Evolutionary conservation across 768 basidiomycete genomes (phyloP).

Genomic region (Fomitopsis serialis): DNA sequence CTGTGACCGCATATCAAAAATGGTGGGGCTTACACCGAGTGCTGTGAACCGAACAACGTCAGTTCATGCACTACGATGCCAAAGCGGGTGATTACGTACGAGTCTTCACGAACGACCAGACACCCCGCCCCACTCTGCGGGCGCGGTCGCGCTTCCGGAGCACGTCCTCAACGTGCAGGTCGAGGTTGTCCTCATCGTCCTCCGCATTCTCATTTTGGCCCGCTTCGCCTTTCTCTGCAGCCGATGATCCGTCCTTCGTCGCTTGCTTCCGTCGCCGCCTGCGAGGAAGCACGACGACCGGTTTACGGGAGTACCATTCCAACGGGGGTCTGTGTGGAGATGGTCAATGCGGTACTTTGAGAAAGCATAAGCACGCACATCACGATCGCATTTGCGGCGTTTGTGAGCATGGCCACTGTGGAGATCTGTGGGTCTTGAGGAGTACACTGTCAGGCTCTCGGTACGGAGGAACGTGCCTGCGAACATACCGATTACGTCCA

Average conservation of each 20-base stretch:
- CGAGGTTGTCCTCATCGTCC: conserved; percentile 45
- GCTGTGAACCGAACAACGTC: conserved; percentile 30
- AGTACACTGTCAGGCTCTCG: neutral
- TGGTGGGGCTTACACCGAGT: conserved; percentile 55
- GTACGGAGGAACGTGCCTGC: neutral
- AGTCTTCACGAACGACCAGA: conserved; percentile 83
- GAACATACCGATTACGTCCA: conserved; percentile 68
- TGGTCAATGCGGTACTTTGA: neutral
- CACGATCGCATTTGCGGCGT: conserved; percentile 75
- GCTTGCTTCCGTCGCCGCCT: conserved; percentile 9
- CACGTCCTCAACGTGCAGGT: conserved; percentile 76
- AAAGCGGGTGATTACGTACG: conserved; percentile 38
- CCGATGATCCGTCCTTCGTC: conserved; percentile 8
- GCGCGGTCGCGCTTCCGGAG: conserved; percentile 55
- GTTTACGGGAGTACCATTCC: conserved; percentile 64
- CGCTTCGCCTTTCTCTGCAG: conserved; percentile 25
- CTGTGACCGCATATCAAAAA: neutral
- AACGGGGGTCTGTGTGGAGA: conserved; percentile 51
- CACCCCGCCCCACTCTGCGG: conserved; percentile 55
- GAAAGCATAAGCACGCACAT: conserved; percentile 35
- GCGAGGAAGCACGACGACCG: conserved; percentile 53
- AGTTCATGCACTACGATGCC: neutral
- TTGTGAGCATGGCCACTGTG: conserved; percentile 69
- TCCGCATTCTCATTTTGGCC: conserved; percentile 20
- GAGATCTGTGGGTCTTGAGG: conserved; percentile 66